Percentiles rank a stretch among this genome's conserved stretches.
Evolutionary conservation across 2,329 filamentous ascomycete genomes (phyloP).

Genomic region (Talaromyces funiculosus): DNA sequence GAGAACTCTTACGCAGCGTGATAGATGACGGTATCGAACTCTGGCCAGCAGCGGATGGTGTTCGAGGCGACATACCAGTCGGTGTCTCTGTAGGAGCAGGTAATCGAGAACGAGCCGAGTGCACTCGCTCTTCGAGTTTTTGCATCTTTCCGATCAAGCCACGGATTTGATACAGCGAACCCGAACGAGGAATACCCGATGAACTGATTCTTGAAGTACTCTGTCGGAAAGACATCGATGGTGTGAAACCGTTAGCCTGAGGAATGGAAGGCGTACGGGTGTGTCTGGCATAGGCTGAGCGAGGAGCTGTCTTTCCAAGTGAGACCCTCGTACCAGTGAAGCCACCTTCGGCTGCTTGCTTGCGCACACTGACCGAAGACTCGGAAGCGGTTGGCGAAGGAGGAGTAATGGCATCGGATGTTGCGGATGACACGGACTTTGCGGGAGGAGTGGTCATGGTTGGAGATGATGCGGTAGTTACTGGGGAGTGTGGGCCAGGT

Average conservation of each 20-base stretch:
- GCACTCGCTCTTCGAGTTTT: slow-evolving; percentile 86
- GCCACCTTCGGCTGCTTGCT: slow-evolving; percentile 46
- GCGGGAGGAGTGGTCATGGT: slow-evolving; percentile 79
- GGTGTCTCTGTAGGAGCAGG: slow-evolving; percentile 75
- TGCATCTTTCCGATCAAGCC: slow-evolving; percentile 96
- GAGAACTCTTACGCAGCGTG: slow-evolving; percentile 46
- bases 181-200: slow-evolving; percentile 50
- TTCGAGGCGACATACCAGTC: slow-evolving; percentile 65
- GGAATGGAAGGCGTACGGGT: slow-evolving; percentile 56
- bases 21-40: slow-evolving; percentile 50
- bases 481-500: slow-evolving; percentile 69
- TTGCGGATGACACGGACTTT: slow-evolving; percentile 57
- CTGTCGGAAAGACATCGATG: slow-evolving; percentile 38
- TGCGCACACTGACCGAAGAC: slow-evolving; percentile 59
- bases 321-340: slow-evolving; percentile 43
- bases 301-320: slow-evolving; percentile 49
- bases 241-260: slow-evolving; percentile 40
- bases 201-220: slow-evolving; percentile 24
- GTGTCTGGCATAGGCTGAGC: slow-evolving; percentile 47
- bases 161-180: slow-evolving; percentile 86
- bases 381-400: slow-evolving; percentile 94
- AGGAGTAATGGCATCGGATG: slow-evolving; percentile 69
- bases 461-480: slow-evolving; percentile 81
- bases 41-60: slow-evolving; percentile 44
- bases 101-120: slow-evolving; percentile 84